A percentile compares a stretch with the other conserved stretches of the same genome.
Evolutionary conservation across 2,329 filamentous ascomycete species (phyloP).

Genomic region (Colletotrichum sp.): DNA sequence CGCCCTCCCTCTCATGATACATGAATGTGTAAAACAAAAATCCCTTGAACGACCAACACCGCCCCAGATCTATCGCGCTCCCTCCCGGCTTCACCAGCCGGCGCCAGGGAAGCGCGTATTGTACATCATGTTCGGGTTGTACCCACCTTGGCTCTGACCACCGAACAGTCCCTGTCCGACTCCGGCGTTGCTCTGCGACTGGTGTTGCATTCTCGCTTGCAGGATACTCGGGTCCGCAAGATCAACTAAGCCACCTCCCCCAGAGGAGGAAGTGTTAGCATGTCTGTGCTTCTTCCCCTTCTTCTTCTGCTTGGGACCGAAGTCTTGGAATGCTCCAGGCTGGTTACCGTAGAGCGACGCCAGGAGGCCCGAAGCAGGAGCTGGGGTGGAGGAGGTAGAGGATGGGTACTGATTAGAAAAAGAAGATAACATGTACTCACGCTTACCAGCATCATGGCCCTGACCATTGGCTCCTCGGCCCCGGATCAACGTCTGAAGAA

Average conservation of each 20-base stretch:
- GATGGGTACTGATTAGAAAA: slow-evolving; percentile 86
- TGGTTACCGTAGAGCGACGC: slow-evolving; percentile 90
- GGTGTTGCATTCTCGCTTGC: slow-evolving; percentile 95
- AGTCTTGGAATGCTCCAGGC: slow-evolving; percentile 87
- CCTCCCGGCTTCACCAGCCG: slow-evolving; percentile 23
- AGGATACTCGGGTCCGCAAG: slow-evolving; percentile 99
- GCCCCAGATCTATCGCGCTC: slow-evolving; percentile 7
- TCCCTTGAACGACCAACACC: slow-evolving; percentile 11
- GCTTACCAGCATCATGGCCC: slow-evolving; percentile 87
- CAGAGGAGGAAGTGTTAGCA: slow-evolving; percentile 99
- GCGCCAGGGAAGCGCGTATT: slow-evolving; percentile 36
- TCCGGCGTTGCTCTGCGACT: slow-evolving; percentile 80
- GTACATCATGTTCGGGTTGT: slow-evolving; percentile 88
- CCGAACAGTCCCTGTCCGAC: slow-evolving; percentile 89
- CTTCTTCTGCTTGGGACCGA: slow-evolving; percentile 98
- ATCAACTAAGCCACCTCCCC: slow-evolving; percentile 99
- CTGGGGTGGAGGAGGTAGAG: slow-evolving; percentile 81
- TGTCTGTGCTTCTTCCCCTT: slow-evolving; percentile 99
- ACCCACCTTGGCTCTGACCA: slow-evolving; percentile 93
- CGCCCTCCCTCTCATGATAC: slow-evolving; percentile 22
- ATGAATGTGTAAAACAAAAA: slow-evolving; percentile 23
- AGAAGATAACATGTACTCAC: slow-evolving; percentile 97
- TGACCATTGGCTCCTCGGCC: slow-evolving; percentile 72
- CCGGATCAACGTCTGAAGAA: slow-evolving; percentile 84
- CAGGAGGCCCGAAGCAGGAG: slow-evolving; percentile 89